Conservation (phyloP, 2,329 filamentous ascomycete species). For the Chaetoscypha palmicola region DNA sequence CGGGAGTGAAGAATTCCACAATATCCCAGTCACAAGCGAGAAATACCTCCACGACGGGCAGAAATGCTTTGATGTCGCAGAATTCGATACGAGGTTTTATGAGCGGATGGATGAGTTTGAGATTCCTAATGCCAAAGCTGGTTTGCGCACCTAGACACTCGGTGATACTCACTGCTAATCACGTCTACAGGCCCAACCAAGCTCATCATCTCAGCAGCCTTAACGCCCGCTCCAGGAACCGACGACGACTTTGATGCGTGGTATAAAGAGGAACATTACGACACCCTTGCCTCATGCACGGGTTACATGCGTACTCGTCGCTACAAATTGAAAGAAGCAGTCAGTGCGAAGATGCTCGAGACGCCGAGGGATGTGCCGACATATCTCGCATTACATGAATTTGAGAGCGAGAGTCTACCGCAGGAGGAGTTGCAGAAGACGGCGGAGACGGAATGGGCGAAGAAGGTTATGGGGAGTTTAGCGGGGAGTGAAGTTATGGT, state of each 20-base stretch:
- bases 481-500: constrained; percentile 7
- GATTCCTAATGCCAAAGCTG: constrained; percentile 4
- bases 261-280: constrained; percentile 15
- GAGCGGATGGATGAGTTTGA: constrained; percentile 10
- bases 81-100: constrained; percentile 13
- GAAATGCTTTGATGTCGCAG: constrained; percentile 9
- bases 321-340: constrained; percentile 8
- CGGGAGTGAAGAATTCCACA: constrained; percentile 1
- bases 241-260: constrained; percentile 13
- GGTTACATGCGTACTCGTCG: constrained; percentile 13
- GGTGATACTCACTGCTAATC: too few species aligned
- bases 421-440: constrained; percentile 22
- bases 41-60: constrained; percentile 4
- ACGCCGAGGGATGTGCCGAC: constrained; percentile 1
- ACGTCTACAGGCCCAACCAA: constrained; percentile 9
- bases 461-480: constrained; percentile 8
- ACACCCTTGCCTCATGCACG: constrained; percentile 5
- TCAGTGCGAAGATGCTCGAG: not conserved
- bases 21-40: constrained; percentile 5
- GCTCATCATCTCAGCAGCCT: constrained; percentile 9
- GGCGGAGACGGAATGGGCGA: constrained; percentile 9
- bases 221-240: constrained; percentile 9
- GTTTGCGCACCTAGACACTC: too few species aligned
- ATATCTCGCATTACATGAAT: constrained; percentile 16
- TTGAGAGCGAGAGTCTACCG: constrained; percentile 12